Evolutionary conservation across 768 basidiomycete species (phyloP).

Genomic region (Agaricus bisporus): DNA sequence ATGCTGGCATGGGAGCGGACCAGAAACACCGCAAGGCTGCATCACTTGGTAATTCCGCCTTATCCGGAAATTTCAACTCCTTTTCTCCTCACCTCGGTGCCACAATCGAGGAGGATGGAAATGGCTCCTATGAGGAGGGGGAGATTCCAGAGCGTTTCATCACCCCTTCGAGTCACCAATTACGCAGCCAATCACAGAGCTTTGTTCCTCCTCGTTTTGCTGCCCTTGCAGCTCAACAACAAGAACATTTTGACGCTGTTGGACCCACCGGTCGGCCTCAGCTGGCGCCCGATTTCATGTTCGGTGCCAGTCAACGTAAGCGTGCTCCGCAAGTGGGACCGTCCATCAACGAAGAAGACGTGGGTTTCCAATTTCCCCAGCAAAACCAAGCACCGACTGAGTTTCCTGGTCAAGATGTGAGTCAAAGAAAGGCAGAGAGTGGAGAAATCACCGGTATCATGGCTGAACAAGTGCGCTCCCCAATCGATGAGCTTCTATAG

Average conservation of each 20-base stretch:
- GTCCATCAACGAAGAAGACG: slow-evolving; percentile 75
- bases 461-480: slow-evolving; percentile 88
- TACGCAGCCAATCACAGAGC: slow-evolving; percentile 73
- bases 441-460: slow-evolving; percentile 86
- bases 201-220: slow-evolving; percentile 90
- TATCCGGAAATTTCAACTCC: slow-evolving; percentile 57
- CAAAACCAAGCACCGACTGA: slow-evolving; percentile 27
- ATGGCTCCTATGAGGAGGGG: slow-evolving; percentile 67
- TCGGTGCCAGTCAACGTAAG: slow-evolving; percentile 56
- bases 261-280: slow-evolving; percentile 82
- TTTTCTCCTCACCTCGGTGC: slow-evolving; percentile 78
- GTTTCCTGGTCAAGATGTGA: slow-evolving; percentile 24
- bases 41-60: slow-evolving; percentile 56
- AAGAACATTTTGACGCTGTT: slow-evolving; percentile 54
- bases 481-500: slow-evolving; percentile 1
- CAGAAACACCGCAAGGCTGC: slow-evolving; percentile 78
- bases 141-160: slow-evolving; percentile 63
- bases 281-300: slow-evolving; percentile 88
- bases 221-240: slow-evolving; percentile 69
- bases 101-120: slow-evolving; percentile 81
- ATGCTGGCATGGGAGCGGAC: slow-evolving; percentile 26
- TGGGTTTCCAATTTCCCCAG: slow-evolving; percentile 79
- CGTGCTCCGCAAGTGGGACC: slow-evolving; percentile 56
- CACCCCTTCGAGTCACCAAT: slow-evolving; percentile 52
- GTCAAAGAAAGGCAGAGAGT: slow-evolving; percentile 54